phyloP scores from a whole-genome alignment of 1,284 basidiomycete species.

The Apiotrichum akiyoshidainum region DNA sequence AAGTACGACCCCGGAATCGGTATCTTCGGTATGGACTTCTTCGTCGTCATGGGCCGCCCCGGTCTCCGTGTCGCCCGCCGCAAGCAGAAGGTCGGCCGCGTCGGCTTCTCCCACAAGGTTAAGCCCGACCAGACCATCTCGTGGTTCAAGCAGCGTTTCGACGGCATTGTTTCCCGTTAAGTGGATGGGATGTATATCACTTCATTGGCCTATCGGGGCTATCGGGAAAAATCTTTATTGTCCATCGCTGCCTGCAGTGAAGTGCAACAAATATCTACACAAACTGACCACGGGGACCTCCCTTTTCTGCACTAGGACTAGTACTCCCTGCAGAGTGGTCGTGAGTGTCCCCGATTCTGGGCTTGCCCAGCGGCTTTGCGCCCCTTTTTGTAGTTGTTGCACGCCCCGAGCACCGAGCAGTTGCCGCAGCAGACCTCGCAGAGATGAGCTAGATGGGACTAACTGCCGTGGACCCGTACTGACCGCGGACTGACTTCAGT shows the following conservation, averaged over 20 bases:
- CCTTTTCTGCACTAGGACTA: constrained; percentile 7
- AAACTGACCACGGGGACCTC: constrained; percentile 11
- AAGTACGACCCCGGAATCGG: constrained; percentile 95
- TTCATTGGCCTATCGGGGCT: constrained; percentile 12
- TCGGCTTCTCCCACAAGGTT: constrained; percentile 85
- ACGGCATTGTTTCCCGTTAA: constrained; percentile 74
- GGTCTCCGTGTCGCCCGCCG: constrained; percentile 88
- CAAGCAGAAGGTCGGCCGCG: constrained; percentile 81
- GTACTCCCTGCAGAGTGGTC: constrained; percentile 10
- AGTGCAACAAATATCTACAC: not conserved
- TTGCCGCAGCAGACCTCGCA: not conserved
- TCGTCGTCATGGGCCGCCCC: constrained; percentile 94
- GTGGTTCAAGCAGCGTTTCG: constrained; percentile 99
- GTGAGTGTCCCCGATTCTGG: constrained; percentile 7
- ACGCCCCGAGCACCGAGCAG: not conserved
- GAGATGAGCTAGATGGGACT: too few species aligned
- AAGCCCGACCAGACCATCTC: constrained; percentile 89
- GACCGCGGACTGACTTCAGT: not conserved
- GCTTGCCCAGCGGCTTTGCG: not conserved
- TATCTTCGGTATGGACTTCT: constrained; percentile 99
- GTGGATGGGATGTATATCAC: constrained; percentile 16
- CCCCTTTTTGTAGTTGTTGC: not conserved
- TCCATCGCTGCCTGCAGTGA: not conserved
- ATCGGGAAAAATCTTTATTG: not conserved
- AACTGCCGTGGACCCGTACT: not conserved